Base-by-base conservation (phyloP, 2,329 filamentous ascomycete species). In the Cladosporium sp. region DNA sequence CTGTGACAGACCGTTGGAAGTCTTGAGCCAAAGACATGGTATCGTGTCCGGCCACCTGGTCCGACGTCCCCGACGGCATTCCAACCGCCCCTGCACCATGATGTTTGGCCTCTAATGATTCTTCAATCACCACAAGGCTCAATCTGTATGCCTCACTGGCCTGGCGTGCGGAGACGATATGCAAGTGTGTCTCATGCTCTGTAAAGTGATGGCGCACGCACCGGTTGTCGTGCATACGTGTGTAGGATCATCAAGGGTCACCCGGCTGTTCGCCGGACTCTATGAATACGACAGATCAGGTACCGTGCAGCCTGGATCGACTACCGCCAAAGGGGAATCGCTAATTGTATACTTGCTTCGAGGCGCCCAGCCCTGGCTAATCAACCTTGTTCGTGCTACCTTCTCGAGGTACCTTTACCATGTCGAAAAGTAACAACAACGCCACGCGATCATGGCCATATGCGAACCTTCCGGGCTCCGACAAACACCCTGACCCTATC, bases 391-490 rank as follows among this genome's bases (percentile, higher is more conserved):
- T 32, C 28, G 28, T 32, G 28, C 12, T 24, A 17, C 24, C 22
- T 45, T 10, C 22, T 15, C 12, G 24, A 3, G 13, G 15, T n/a
- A 4, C 7, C 22, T 28, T 22, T 22, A 15, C 8, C 20, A 50
- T 50, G 47, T 35, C 47, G 10, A 50, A 20, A 9, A 45, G 24
- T 25, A 20, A 19, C 19, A 22, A 20, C 19, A 32, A 50, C 8
- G 28, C 47, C 15, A 25, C 47, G 22, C 28, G 47, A 50, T 24
- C 47, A 35, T 50, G 47, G 47, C 47, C 47, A 17, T 50, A 50
- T 20, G 47, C 47, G 37, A 50, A 10, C 2, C 7, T 50, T 5
- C 47, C 47, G 1, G 12, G 19, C 34, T 37, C 52, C 15, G 47
- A 55, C 24, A 8, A 32, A 8, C 19, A 36, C 19, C 22, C 13